Evolutionary conservation across 1,284 basidiomycete genomes (phyloP), one percentile per base, ranked within the genome.

Genomic region (Pholiota adiposa): DNA sequence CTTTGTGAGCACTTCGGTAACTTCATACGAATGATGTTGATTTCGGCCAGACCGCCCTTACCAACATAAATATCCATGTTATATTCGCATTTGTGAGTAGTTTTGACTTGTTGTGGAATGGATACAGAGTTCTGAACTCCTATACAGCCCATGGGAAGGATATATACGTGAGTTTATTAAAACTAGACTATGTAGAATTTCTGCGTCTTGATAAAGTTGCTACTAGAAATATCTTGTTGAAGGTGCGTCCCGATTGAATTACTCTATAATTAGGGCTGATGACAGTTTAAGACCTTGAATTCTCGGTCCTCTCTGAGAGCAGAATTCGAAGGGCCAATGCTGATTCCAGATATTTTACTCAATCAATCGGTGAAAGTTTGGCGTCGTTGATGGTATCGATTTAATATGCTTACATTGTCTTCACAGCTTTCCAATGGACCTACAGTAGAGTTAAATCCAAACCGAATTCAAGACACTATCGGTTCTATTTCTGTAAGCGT

Each of bases 71-170:
- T 49, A 66, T 69, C 25, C 69, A 71, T 59, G 68, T 68, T 12
- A 65, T 71, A 8, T 71, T 71, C 51, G 68, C 69, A 40, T 69
- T 71, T 41, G 69, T 71, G 23, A 36, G 69, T 63, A 16, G 34
- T 12, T 11, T 44, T 19, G 14, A 1, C 1, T 31, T 12, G 34
- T 33, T 18, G 21, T 25, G 36, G n/a, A n/a, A n/a, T 43, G 2
- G 21, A 16, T 12, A 49, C 7, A 29, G 31, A 11, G 14, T 33
- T 36, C 9, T 29, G 16, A 51, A 16, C 21, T 36, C 12, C 27
- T 27, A 52, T 19, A n/a, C 53, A 70, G 69, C 69, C 69, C 0
- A 59, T 69, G 64, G 69, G 68, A 29, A 57, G 69, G 23, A 69
- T 70, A 53, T 70, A 70, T 57, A 70, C 69, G 69, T 69, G 51